phyloP scores from a whole-genome alignment of 257 asterid genomes.

The Salvia splendens region DNA sequence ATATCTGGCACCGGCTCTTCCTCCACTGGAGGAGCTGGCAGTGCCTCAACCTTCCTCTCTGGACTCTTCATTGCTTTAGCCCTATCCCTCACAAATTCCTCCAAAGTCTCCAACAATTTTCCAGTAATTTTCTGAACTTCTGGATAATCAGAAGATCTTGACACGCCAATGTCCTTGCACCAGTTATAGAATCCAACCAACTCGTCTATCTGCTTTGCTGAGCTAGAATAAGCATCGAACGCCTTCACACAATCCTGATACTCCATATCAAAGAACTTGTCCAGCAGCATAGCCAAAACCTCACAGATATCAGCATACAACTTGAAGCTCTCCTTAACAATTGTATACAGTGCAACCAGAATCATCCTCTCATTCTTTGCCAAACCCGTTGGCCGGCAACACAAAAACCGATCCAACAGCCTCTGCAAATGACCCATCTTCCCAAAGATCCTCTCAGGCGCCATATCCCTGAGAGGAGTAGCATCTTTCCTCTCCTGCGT shows the following conservation, averaged over 20 bases:
- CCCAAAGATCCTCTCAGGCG: constrained; percentile 63
- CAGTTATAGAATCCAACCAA: constrained; percentile 62
- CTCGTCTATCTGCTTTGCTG: constrained; percentile 78
- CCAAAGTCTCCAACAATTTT: constrained; percentile 74
- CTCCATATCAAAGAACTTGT: constrained; percentile 79
- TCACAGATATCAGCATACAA: constrained; percentile 75
- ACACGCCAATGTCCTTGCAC: constrained; percentile 79
- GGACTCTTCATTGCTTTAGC: constrained; percentile 73
- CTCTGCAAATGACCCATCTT: constrained; percentile 82
- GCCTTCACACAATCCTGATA: constrained; percentile 74
- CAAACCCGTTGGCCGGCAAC: constrained; percentile 67
- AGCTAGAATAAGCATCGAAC: constrained; percentile 59
- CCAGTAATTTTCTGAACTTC: constrained; percentile 74
- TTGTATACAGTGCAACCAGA: constrained; percentile 62
- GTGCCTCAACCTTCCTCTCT: constrained; percentile 50
- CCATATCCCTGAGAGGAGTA: constrained; percentile 73
- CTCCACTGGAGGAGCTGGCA: constrained; percentile 44
- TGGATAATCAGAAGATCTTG: constrained; percentile 68
- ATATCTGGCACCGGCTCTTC: constrained; percentile 52
- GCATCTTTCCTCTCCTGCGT: constrained; percentile 52
- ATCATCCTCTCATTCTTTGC: constrained; percentile 79
- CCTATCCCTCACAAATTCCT: constrained; percentile 83
- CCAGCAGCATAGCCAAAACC: constrained; percentile 69
- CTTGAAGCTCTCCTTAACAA: constrained; percentile 71
- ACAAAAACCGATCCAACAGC: constrained; percentile 65